Base-by-base conservation (phyloP, 139 green algal species). In the Micromonas pusilla region DNA sequence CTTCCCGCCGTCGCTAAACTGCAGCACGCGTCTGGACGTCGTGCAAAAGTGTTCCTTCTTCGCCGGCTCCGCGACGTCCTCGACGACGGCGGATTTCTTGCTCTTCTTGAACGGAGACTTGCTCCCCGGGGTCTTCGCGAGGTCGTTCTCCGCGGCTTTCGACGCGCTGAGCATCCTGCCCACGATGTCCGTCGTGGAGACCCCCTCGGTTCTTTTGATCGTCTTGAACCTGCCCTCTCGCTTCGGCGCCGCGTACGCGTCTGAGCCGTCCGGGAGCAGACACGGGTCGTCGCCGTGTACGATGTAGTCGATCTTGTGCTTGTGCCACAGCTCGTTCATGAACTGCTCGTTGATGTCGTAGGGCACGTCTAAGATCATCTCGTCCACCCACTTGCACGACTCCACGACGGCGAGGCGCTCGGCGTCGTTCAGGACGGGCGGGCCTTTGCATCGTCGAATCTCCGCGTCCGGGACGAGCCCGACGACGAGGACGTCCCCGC, bases 271-370 rank as follows among this genome's bases (percentile, higher is more conserved):
- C 19, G 96, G 95, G 73, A 99, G 85, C 52, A 98, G 72, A 87
- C 96, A 99, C 67, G 96, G 96, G 85, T 99, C 96, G 84, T 99
- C 96, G 0, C 96, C 96, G 81, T 99, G 96, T 25, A 99, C 88
- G 78, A 99, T 93, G 85, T 97, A 97, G 85, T 99, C 96, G 62
- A 99, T 97, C n/a, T 83, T 73, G 70, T 90, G 81, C 64, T 97
- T 94, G 25, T 80, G 90, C 82, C 98, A 97, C 26, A 99, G 87
- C 80, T 94, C 85, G 16, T 93, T 66, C 37, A 97, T 87, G 79
- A 99, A 99, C 72, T 95, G 89, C 9, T 92, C 88, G 21, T 81
- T 92, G 60, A 99, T 78, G 81, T 97, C 93, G 79, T 98, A 98
- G 2, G 95, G 95, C 54, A 97, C 96, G 34, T 86, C 92, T 87